Evolutionary conservation across 257 asterid genomes (phyloP), one percentile per base, ranked within the genome.

Genomic region (Rehmannia glutinosa): DNA sequence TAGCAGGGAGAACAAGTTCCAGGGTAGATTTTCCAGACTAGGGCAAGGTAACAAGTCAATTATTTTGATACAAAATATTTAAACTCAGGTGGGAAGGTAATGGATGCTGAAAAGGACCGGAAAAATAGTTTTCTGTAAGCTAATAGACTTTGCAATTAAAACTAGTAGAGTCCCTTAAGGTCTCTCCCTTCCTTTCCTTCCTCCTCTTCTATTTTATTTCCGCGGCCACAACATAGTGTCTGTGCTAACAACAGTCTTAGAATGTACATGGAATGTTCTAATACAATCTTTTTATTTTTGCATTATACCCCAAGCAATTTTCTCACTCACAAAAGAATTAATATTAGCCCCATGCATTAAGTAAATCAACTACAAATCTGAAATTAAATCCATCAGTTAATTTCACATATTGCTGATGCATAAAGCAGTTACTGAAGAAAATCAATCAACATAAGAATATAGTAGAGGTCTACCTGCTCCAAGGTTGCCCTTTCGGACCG

Each of bases 401-500:
- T 33, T 17, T 6, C 35, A 36, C 16, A 23, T 36, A 7, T 15
- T 23, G 55, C 12, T 41, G 49, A 51, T 54, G 23, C 11, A 17
- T 49, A 32, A 3, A 32, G 6, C 3, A 6, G 36, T 6, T 6
- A 32, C 36, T 32, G 6, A 32, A 3, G 6, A 35, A 45, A 50
- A 8, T 13, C 70, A 13, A 66, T 51, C 52, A 17, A 60, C 45
- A 23, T 39, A 30, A 36, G 36, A 47, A n/a, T n/a, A 72, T 27
- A 50, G 25, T 70, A 30, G 53, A 63, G 70, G 61, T 78, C 56
- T 43, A 92, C 97, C 94, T 93, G 97, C 84, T 93, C 86, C 73
- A 93, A 80, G 15, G 96, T 86, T 70, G 99, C 89, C 76, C 99
- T 79, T 73, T 93, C 99, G 71, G 85, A 80, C 66, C 97, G 90